phyloP scores from a whole-genome alignment of 768 basidiomycete species.

The Pulveroboletus sp. region DNA sequence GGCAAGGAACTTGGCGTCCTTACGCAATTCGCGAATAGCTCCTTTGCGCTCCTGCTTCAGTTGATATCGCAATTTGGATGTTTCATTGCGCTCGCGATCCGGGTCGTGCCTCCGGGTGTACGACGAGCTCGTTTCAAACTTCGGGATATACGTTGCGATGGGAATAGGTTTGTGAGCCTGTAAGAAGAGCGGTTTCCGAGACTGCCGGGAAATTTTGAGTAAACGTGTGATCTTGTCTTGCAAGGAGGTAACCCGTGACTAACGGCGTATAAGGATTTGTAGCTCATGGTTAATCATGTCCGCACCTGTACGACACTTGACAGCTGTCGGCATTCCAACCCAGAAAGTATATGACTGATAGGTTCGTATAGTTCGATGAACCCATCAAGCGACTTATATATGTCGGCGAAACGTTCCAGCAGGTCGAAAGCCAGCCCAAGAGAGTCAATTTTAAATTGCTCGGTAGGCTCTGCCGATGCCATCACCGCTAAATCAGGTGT shows the following conservation, averaged over 20 bases:
- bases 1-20: slow-evolving; percentile 92
- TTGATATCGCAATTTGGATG: slow-evolving; percentile 77
- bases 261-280: slow-evolving; percentile 11
- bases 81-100: slow-evolving; percentile 85
- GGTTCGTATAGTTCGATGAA: slow-evolving; percentile 87
- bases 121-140: slow-evolving; percentile 74
- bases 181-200: slow-evolving; percentile 73
- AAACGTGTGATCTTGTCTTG: slow-evolving; percentile 54
- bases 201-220: slow-evolving; percentile 67
- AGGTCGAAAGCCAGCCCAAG: slow-evolving; percentile 61
- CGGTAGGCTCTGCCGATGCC: slow-evolving; percentile 33
- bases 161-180: slow-evolving; percentile 97
- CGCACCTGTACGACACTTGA: slow-evolving; percentile 55
- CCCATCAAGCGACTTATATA: slow-evolving; percentile 73
- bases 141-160: slow-evolving; percentile 89
- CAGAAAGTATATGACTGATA: slow-evolving; percentile 51
- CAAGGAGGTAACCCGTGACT: slow-evolving; percentile 48
- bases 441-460: slow-evolving; percentile 72
- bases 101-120: slow-evolving; percentile 83
- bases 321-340: slow-evolving; percentile 44
- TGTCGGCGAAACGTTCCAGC: slow-evolving; percentile 62
- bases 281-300: background rate
- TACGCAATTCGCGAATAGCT: slow-evolving; percentile 91
- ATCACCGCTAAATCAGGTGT: slow-evolving; percentile 49
- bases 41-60: slow-evolving; percentile 97